Evolutionary conservation across 768 basidiomycete genomes (phyloP).

Genomic region (Gloeophyllum trabeum): DNA sequence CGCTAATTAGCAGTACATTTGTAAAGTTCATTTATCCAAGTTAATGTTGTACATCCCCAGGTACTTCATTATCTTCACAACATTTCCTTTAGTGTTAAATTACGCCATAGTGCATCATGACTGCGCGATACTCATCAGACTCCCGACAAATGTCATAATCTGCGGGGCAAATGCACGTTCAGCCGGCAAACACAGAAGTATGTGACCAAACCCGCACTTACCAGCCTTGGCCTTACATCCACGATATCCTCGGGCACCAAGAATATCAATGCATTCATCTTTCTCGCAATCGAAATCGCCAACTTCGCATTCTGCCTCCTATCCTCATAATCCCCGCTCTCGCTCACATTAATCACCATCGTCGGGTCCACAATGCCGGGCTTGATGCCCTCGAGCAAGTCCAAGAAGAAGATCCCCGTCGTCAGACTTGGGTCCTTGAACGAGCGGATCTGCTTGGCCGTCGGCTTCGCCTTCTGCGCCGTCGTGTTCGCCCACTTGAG

Average conservation of each 20-base stretch:
- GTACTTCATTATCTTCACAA: background rate
- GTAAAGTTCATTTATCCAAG: too few relatives aligned
- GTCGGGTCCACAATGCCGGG: conserved; percentile 93
- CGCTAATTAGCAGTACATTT: too few relatives aligned
- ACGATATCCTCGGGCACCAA: conserved; percentile 96
- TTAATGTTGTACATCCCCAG: too few relatives aligned
- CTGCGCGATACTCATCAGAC: conserved; percentile 69
- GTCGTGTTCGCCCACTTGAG: conserved; percentile 93
- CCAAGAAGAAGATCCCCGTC: conserved; percentile 87
- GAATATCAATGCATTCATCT: conserved; percentile 94
- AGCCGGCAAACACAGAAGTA: conserved; percentile 1
- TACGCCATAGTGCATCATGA: conserved; percentile 3
- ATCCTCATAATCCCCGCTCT: conserved; percentile 69
- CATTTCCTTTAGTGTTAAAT: background rate
- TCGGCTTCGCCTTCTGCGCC: conserved; percentile 58
- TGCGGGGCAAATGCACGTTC: conserved; percentile 21
- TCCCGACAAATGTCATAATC: conserved; percentile 95
- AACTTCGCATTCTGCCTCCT: conserved; percentile 92
- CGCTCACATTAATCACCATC: conserved; percentile 55
- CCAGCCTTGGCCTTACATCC: conserved; percentile 83
- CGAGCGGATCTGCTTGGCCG: conserved; percentile 60
- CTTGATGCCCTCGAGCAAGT: conserved; percentile 80
- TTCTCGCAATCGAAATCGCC: conserved; percentile 96
- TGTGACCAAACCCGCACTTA: conserved; percentile 18
- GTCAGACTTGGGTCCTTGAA: conserved; percentile 91